Conservation (phyloP, 2,329 filamentous ascomycete genomes). For the Calonectria naviculata region DNA sequence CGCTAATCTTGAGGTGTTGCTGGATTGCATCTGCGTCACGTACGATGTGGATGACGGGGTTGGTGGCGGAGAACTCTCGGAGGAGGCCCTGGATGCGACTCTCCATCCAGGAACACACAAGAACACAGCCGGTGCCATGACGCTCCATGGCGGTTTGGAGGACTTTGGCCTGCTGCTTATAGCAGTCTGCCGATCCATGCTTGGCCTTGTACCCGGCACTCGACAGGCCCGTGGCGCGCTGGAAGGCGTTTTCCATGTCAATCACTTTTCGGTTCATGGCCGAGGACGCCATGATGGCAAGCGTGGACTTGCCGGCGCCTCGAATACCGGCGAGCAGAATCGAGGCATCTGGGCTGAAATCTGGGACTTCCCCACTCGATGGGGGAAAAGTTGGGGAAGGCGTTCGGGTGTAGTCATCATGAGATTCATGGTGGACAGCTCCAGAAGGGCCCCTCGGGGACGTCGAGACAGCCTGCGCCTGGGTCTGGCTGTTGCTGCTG, state of each 20-base stretch:
- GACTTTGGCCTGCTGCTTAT: conserved; percentile 70
- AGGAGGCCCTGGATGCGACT: conserved; percentile 70
- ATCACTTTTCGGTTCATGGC: conserved; percentile 76
- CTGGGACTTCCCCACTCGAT: conserved; percentile 42
- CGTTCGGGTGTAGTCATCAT: conserved; percentile 39
- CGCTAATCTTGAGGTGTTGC: conserved; percentile 67
- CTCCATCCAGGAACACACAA: conserved; percentile 80
- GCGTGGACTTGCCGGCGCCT: conserved; percentile 79
- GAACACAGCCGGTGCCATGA: conserved; percentile 71
- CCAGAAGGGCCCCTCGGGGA: conserved; percentile 10
- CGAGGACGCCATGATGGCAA: conserved; percentile 80
- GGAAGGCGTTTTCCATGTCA: conserved; percentile 76
- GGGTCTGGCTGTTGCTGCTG: conserved; percentile 28
- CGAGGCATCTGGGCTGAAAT: conserved; percentile 72
- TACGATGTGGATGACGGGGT: conserved; percentile 78
- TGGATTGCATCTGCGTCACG: conserved; percentile 75
- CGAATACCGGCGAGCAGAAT: conserved; percentile 79
- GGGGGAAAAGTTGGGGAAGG: conserved; percentile 39
- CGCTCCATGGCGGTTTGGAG: conserved; percentile 68
- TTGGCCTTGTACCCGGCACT: conserved; percentile 72
- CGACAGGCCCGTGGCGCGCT: conserved; percentile 70
- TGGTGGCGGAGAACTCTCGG: conserved; percentile 69
- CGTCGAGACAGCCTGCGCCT: conserved; percentile 23
- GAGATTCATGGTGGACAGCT: conserved; percentile 25
- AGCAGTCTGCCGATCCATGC: conserved; percentile 71